These are phyloP conservation scores for Plasmodium chabaudi DNA, from an alignment of 169 alveolate species.

Conservation along the genomic window DNA sequence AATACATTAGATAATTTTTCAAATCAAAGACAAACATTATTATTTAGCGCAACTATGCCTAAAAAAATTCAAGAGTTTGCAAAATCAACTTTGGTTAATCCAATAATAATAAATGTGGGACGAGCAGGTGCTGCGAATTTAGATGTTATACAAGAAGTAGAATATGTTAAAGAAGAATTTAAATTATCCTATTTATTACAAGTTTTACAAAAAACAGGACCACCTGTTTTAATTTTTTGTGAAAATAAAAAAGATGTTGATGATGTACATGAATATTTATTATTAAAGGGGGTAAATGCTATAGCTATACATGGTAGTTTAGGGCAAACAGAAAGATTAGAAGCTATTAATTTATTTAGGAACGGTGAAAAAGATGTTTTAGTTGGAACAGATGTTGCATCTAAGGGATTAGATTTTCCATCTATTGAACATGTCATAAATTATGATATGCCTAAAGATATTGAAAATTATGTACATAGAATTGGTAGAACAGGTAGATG, in stretches of 20 bases:
- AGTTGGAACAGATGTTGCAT: slow-evolving; percentile 97
- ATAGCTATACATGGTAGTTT: slow-evolving; percentile 94
- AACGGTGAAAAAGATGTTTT: slow-evolving; percentile 89
- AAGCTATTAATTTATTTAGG: slow-evolving; percentile 87
- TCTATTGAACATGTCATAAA: slow-evolving; percentile 97
- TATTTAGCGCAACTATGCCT: slow-evolving; percentile 98
- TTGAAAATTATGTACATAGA: slow-evolving; percentile 97
- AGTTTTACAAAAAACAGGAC: slow-evolving; percentile 95
- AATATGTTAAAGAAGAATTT: slow-evolving; percentile 93
- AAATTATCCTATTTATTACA: slow-evolving; percentile 91
- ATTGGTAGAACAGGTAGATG: slow-evolving; percentile 99
- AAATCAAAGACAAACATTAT: slow-evolving; percentile 94
- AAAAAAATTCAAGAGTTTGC: slow-evolving; percentile 96
- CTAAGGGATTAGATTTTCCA: slow-evolving; percentile 98
- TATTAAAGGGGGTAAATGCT: slow-evolving; percentile 91
- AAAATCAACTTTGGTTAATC: slow-evolving; percentile 91
- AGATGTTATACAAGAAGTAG: slow-evolving; percentile 94
- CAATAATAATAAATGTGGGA: slow-evolving; percentile 96
- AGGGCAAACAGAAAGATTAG: slow-evolving; percentile 91
- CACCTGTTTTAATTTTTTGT: slow-evolving; percentile 96
- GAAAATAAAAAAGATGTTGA: slow-evolving; percentile 96
- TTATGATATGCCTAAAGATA: slow-evolving; percentile 98
- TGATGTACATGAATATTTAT: slow-evolving; percentile 94
- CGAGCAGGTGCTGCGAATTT: slow-evolving; percentile 94
- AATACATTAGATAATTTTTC: slow-evolving; percentile 92